Evolutionary conservation across 2,329 filamentous ascomycete species (phyloP), one percentile per base, ranked within the genome.

Genomic region (Aspergillus sp.): DNA sequence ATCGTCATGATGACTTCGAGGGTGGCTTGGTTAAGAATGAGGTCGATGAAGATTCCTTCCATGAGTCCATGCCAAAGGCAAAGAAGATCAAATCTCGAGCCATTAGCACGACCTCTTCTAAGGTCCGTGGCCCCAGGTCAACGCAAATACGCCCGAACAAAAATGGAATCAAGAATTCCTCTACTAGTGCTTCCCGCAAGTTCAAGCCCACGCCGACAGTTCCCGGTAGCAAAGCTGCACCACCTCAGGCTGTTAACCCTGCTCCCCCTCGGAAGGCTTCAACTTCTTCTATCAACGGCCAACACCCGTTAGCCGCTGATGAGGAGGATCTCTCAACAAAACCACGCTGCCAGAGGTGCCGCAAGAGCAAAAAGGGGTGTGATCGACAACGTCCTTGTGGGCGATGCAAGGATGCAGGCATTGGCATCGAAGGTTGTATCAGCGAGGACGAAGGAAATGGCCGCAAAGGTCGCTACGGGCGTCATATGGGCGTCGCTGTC

Each of bases 331-430:
- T 98, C 19, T 97, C 93, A 0, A 93, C 90, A 64, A 97, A 98
- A 78, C 95, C 95, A 56, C 92, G 95, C 62, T 99, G 95, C 81
- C 95, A 99, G 75, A 90, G 95, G 58, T 99, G 95, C 82, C 90
- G 95, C 69, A 99, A 99, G 85, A 98, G 93, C 79, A 99, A 99
- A 83, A 99, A 99, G 79, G 95, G 95, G 12, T 99, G 95, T 73
- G 95, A 99, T 79, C 89, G 95, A 58, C 95, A 98, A 77, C 88
- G 95, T 40, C 95, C 95, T 27, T 99, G 95, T 71, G 91, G 92
- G 56, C 87, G 95, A 62, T 99, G 95, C 85, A 91, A 92, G 74
- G 95, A 99, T 77, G 95, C 95, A 44, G 95, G 95, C 19, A 91
- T 99, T 67, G 90, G 90, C 57, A 87, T 91, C 59, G 95, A 98